Percentiles rank a stretch among this genome's conserved stretches.
Conservation (phyloP, 108 stramenopile species). For the Hondaea fermentalgiana region DNA sequence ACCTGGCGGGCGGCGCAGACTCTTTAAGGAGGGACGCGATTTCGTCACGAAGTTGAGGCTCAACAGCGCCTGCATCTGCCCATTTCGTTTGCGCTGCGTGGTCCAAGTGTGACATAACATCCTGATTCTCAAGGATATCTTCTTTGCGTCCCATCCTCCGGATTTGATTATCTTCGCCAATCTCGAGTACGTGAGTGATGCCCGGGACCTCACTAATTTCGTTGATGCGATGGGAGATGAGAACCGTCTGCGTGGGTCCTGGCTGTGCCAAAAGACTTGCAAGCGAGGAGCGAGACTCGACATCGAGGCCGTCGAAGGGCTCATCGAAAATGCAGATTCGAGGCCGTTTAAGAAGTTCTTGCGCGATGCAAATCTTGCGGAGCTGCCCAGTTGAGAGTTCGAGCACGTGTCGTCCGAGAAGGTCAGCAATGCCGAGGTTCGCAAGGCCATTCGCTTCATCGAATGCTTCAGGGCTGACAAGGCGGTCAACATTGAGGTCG, state of each 20-base stretch:
- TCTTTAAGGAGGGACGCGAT: too few species aligned
- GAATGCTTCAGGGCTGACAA: background rate
- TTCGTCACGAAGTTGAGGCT: too few species aligned
- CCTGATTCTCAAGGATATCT: background rate
- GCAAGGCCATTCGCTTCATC: background rate
- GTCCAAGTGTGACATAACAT: background rate
- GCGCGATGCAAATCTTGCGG: background rate
- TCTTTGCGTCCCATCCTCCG: background rate
- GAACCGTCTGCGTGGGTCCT: background rate
- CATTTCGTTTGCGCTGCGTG: background rate
- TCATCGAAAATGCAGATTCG: background rate
- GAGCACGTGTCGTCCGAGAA: background rate
- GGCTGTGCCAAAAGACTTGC: background rate
- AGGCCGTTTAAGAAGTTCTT: background rate
- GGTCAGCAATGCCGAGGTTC: background rate
- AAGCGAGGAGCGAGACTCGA: background rate
- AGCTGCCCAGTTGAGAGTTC: background rate
- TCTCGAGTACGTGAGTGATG: background rate
- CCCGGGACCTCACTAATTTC: background rate
- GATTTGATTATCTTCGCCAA: background rate
- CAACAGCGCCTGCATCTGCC: too few species aligned
- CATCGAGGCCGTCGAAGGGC: conserved; percentile 6
- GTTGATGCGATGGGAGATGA: background rate
- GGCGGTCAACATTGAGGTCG: background rate
- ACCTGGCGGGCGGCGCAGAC: too few species aligned